A percentile compares a stretch with the other conserved stretches of the same genome.
Evolutionary conservation across 768 basidiomycete species (phyloP).

Genomic region (Aureoboletus auriporus): DNA sequence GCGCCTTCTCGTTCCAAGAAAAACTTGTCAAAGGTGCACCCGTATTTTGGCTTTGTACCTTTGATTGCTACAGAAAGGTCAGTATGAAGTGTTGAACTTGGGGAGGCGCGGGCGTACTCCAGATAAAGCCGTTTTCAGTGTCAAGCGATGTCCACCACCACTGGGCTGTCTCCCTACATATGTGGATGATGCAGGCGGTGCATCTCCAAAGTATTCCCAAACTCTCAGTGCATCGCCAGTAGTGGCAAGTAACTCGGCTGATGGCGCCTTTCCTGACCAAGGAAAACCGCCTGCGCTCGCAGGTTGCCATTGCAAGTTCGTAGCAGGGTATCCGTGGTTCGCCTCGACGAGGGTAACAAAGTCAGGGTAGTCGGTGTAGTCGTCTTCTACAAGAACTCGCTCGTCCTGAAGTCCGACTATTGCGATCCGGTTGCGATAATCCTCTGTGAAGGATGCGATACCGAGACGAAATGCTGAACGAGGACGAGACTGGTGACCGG

Average conservation of each 20-base stretch:
- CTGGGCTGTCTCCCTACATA: conserved; percentile 69
- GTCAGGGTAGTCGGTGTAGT: conserved; percentile 78
- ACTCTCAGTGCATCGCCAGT: conserved; percentile 91
- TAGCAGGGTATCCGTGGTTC: conserved; percentile 89
- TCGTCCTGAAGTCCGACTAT: conserved; percentile 81
- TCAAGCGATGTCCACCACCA: conserved; percentile 57
- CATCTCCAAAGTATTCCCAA: conserved; percentile 83
- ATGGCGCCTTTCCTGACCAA: conserved; percentile 65
- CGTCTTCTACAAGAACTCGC: conserved; percentile 81
- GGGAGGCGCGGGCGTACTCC: conserved; percentile 52
- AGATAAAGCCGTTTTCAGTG: conserved; percentile 73
- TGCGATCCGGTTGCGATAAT: conserved; percentile 78
- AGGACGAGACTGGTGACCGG: conserved; percentile 67
- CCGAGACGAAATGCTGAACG: conserved; percentile 81
- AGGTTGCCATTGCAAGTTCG: conserved; percentile 92
- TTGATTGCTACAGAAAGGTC: conserved; percentile 61
- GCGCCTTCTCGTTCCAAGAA: conserved; percentile 94
- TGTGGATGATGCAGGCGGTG: conserved; percentile 47
- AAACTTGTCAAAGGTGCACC: conserved; percentile 94
- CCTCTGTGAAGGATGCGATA: conserved; percentile 81
- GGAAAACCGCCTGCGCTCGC: conserved; percentile 54
- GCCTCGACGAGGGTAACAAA: conserved; percentile 84
- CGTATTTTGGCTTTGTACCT: conserved; percentile 78
- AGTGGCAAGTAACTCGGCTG: conserved; percentile 84
- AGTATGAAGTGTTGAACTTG: conserved; percentile 6